Evolutionary conservation across 2,329 filamentous ascomycete species (phyloP).

Genomic region (Elsinoe ampelina): DNA sequence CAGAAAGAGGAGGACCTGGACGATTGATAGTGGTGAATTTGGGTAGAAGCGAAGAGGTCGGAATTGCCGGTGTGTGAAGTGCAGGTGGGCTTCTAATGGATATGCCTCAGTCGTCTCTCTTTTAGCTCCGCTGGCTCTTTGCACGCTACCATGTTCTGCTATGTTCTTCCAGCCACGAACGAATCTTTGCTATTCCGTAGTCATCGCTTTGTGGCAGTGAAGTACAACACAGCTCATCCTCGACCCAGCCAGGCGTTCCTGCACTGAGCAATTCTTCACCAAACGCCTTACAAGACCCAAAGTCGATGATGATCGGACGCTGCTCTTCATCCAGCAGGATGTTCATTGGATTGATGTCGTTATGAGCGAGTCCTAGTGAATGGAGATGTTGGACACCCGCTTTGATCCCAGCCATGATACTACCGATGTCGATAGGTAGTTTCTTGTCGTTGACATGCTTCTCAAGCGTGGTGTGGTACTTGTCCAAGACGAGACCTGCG

Average conservation of each 20-base stretch:
- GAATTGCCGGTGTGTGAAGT: too few relatives aligned
- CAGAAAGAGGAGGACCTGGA: background rate
- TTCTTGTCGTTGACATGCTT: conserved; percentile 17
- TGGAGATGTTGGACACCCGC: conserved; percentile 29
- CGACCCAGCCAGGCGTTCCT: conserved; percentile 20
- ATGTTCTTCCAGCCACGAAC: background rate
- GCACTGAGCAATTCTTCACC: conserved; percentile 24
- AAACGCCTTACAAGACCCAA: conserved; percentile 28
- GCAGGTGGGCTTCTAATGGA: too few relatives aligned
- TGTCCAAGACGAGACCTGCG: conserved; percentile 23
- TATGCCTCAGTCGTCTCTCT: too few relatives aligned
- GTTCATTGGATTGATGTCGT: conserved; percentile 30
- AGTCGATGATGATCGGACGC: conserved; percentile 29
- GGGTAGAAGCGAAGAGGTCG: background rate
- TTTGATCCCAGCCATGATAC: conserved; percentile 20
- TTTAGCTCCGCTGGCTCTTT: too few relatives aligned
- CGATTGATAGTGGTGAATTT: background rate
- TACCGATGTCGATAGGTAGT: conserved; percentile 15
- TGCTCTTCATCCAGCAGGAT: conserved; percentile 27
- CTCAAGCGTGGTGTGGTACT: conserved; percentile 22
- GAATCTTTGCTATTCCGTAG: background rate
- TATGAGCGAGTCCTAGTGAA: conserved; percentile 29
- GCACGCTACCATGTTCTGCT: too few relatives aligned
- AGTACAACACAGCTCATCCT: conserved; percentile 16
- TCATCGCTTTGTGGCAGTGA: conserved; percentile 20